Evolutionary conservation across 2,329 filamentous ascomycete genomes (phyloP), one percentile per base, ranked within the genome.

Genomic region (Colletotrichum lentis): DNA sequence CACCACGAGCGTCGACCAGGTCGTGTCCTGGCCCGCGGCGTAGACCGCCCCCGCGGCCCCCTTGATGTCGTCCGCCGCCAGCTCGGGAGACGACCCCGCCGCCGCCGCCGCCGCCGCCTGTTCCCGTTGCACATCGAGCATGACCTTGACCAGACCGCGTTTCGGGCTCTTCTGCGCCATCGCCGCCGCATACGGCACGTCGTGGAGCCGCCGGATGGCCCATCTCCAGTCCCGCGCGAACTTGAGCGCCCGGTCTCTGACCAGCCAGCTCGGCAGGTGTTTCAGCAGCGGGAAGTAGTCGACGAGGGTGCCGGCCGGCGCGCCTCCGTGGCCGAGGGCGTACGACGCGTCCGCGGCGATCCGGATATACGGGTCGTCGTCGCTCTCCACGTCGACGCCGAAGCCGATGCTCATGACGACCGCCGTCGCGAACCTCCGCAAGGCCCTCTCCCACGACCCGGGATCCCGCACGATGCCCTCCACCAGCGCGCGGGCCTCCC

Each of bases 21-120:
- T 84, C 37, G 81, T 82, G 67, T 84, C 79, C 49, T 78, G 77
- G 3, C 83, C 83, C 6, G 83, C 83, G 43, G 81, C 80, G 69
- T 78, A 84, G 5, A 85, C 78, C 2, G 82, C 80, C 1, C 79
- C 83, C 0, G 82, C 80, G 5, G 82, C 82, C 8, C 83, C 83
- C 71, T 75, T 83, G 69, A 85, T 81, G 55, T 84, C 82, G 3
- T 78, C 78, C 10, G 80, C 68, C 0, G 77, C 79, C 31, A 81
- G 67, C 20, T 82, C 77, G 1, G 2, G 83, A 74, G 74, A 14
- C 61, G n/a, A n/a, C n/a, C n/a, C n/a, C n/a, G n/a, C n/a, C n/a
- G n/a, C n/a, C n/a, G n/a, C n/a, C n/a, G 62, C 27, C 71, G 69
- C 70, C n/a, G 74, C 72, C 12, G 73, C 27, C 31, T 76, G 72